Base-by-base conservation (phyloP, 768 basidiomycete species). In the Clitopilus hobsonii region DNA sequence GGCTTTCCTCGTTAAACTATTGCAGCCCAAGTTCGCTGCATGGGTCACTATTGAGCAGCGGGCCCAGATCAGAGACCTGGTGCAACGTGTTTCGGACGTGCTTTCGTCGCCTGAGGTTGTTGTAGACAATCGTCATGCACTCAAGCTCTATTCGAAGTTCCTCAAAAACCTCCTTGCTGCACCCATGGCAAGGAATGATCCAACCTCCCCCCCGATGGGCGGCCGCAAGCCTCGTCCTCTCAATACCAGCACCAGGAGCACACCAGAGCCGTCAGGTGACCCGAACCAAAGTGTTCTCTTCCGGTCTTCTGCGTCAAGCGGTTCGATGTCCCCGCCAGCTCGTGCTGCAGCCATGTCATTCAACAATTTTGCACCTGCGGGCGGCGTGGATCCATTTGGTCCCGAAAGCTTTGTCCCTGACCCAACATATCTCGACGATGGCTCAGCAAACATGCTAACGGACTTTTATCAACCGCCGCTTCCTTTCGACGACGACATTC, bases 1-100 rank as follows among this genome's bases (percentile, higher is more conserved):
- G 7, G 85, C 90, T 1, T 93, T 93, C 74, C 74, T 94, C 14
- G 79, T 94, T 59, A 92, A 93, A 86, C 78, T 92, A n/a, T 74
- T 93, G 11, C 88, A 89, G 70, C 89, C 88, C 3, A 87, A 83
- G 63, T 91, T 87, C 60, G 72, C 82, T 0, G 68, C 74, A 8
- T 83, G 85, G 64, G 75, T 92, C 26, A 74, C 81, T 6, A 67
- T 63, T 5, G 81, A 86, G 49, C 77, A 80, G 54, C 83, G 88
- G 22, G 62, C 72, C 16, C 82, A 85, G 56, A 88, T 92, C 54
- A 80, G 82, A 20, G 64, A 67, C 0, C 72, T 83, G 22, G 88
- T 94, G 0, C 82, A 86, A 63, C 75, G 77, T 54, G 82, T 88
- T 55, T 78, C 87, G 47, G 77, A 88, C 56, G 76, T 91, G 1